Base-by-base conservation (phyloP, 768 basidiomycete species). In the Pseudohyphozyma bogoriensis region DNA sequence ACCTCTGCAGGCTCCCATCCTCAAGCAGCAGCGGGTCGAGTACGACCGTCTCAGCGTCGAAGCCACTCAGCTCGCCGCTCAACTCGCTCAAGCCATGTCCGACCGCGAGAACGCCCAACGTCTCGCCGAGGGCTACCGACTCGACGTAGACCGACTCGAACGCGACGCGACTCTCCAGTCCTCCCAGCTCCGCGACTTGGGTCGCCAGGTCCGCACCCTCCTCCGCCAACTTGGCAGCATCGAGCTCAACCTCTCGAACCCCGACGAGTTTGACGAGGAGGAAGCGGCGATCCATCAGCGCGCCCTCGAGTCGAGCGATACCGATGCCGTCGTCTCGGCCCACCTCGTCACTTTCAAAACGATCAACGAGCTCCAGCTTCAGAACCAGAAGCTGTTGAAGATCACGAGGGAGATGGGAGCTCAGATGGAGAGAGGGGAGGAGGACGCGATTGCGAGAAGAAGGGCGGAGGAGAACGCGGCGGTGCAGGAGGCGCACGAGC, bases 21-120 rank as follows among this genome's bases (percentile, higher is more conserved):
- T 99, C 11, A 83, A 85, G 20, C 87, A 93, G 73, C 93, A 96
- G 75, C 85, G 88, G 24, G 77, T 78, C 6, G 92, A 96, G 73
- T 91, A 93, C 71, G 86, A 87, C 66, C 85, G 87, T 22, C 77
- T 91, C 15, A 83, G 83, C 67, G 79, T 81, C 3, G 89, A 93
- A 72, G 84, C 87, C 5, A 76, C 83, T 32, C 84, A 89, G 54
- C 82, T 96, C 28, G 84, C 87, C 2, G 77, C 81, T 16, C 88
- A 93, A 64, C 82, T 96, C 9, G 77, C 88, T 0, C 78, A 82
- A 61, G 82, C 86, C 10, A 78, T 91, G 28, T 70, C 80, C 5
- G 86, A 90, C 53, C 85, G 89, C 9, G 92, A 95, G 64, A 71
- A 76, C 0, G 81, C 83, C 52, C 77, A 79, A 1, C 74, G 73